Conservation (phyloP, 345 rosid species). For the Fremontodendron californicum region DNA sequence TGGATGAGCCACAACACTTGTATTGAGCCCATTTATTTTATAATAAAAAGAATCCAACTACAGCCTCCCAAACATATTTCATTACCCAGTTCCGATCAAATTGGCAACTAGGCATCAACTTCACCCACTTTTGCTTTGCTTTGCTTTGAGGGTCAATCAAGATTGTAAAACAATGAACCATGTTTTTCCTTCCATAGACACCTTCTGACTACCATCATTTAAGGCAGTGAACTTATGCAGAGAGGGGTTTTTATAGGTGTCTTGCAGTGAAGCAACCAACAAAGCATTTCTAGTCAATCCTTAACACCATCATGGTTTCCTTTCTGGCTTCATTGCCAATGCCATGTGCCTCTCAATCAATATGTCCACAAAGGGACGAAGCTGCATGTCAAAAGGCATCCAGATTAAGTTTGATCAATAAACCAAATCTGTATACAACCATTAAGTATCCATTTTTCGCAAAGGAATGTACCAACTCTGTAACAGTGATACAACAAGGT, state of each 20-base stretch:
- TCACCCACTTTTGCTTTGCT: too few species aligned
- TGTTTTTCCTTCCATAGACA: slow-evolving; percentile 18
- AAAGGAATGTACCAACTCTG: not conserved
- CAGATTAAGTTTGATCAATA: slow-evolving; percentile 5
- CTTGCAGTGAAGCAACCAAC: slow-evolving; percentile 11
- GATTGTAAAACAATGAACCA: slow-evolving; percentile 12
- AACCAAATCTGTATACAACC: not conserved
- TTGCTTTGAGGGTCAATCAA: slow-evolving; percentile 9
- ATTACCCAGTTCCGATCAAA: slow-evolving; percentile 9
- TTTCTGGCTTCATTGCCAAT: slow-evolving; percentile 40
- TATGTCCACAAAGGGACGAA: slow-evolving; percentile 93
- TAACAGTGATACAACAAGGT: not conserved
- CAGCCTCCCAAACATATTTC: slow-evolving; percentile 6
- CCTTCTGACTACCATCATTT: slow-evolving; percentile 27
- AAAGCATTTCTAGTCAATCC: slow-evolving; percentile 23
- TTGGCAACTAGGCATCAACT: not conserved
- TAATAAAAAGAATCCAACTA: slow-evolving; percentile 6
- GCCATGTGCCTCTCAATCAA: slow-evolving; percentile 87
- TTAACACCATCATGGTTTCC: slow-evolving; percentile 49
- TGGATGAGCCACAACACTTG: slow-evolving; percentile 26
- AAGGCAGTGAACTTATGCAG: slow-evolving; percentile 19
- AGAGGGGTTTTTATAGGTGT: slow-evolving; percentile 11
- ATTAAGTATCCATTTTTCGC: not conserved
- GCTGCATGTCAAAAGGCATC: slow-evolving; percentile 52
- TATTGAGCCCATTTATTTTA: slow-evolving; percentile 29